phyloP scores from a whole-genome alignment of 1,284 basidiomycete genomes.

The Ustilago vetiveriae region DNA sequence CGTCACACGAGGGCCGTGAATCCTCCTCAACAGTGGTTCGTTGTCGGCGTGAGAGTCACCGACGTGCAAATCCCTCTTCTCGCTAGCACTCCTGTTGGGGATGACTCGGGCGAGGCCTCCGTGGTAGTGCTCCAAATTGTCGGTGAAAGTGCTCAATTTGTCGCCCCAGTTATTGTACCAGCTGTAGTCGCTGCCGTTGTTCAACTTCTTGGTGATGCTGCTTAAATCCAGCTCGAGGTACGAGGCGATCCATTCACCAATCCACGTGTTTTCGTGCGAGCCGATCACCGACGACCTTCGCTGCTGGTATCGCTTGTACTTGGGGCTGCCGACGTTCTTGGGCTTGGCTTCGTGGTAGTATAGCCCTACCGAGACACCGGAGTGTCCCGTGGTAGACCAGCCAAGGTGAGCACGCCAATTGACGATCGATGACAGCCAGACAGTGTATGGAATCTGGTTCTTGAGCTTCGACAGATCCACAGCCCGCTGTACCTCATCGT shows the following conservation, averaged over 20 bases:
- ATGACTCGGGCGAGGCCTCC: slow-evolving; percentile 40
- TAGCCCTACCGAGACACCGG: slow-evolving; percentile 50
- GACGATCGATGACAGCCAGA: slow-evolving; percentile 45
- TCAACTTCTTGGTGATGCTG: slow-evolving; percentile 43
- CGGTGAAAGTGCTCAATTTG: slow-evolving; percentile 44
- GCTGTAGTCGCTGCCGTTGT: slow-evolving; percentile 54
- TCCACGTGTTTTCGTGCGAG: slow-evolving; percentile 61
- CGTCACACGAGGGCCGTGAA: slow-evolving; percentile 28
- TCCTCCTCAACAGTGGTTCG: slow-evolving; percentile 36
- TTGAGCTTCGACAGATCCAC: slow-evolving; percentile 40
- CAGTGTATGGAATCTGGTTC: slow-evolving; percentile 41
- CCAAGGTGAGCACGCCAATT: slow-evolving; percentile 58
- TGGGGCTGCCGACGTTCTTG: slow-evolving; percentile 16
- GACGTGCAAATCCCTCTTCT: slow-evolving; percentile 26
- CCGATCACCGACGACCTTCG: slow-evolving; percentile 31
- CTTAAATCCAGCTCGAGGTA: slow-evolving; percentile 49
- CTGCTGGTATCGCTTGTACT: slow-evolving; percentile 26
- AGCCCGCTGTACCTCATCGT: slow-evolving; percentile 47
- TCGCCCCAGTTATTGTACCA: slow-evolving; percentile 48
- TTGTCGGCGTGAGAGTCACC: slow-evolving; percentile 31
- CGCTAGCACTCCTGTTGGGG: slow-evolving; percentile 12
- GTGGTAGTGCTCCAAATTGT: slow-evolving; percentile 51
- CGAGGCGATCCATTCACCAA: slow-evolving; percentile 48
- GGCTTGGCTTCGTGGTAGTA: slow-evolving; percentile 50
- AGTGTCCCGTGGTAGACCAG: slow-evolving; percentile 55